A percentile compares a stretch with the other conserved stretches of the same genome.
phyloP scores from a whole-genome alignment of 208 protist species.

The Wallacemonas sp. region DNA sequence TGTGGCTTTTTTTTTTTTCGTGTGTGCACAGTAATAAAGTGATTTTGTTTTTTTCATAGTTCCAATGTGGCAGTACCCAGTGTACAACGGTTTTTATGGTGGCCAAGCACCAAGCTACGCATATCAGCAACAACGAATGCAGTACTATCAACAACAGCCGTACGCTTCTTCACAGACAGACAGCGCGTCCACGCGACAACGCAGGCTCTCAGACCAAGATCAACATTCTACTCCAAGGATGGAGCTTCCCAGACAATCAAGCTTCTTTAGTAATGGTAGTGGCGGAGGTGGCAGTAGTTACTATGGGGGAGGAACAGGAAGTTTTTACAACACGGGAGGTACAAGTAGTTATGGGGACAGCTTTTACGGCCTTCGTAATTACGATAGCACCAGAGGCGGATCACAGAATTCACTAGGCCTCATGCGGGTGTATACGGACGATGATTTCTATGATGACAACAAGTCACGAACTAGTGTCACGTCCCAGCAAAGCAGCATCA shows the following conservation, averaged over 20 bases:
- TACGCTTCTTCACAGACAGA: not conserved
- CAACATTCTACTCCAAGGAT: not conserved
- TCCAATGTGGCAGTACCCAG: slow-evolving; percentile 11
- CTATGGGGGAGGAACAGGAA: not conserved
- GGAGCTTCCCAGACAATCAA: not conserved
- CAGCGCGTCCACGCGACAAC: not conserved
- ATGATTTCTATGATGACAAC: slow-evolving; percentile 13
- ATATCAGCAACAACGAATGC: not conserved
- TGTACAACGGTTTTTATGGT: not conserved
- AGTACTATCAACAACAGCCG: not conserved
- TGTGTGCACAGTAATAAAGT: slow-evolving; percentile 9
- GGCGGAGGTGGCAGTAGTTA: not conserved
- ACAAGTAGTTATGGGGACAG: not conserved
- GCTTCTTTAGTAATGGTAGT: not conserved
- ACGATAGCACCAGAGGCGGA: not conserved
- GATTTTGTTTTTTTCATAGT: slow-evolving; percentile 6
- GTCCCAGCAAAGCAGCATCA: not conserved
- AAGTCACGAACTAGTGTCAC: not conserved
- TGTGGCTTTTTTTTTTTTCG: no score
- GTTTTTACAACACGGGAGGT: not conserved
- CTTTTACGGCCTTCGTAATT: not conserved
- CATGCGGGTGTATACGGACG: not conserved
- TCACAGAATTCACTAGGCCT: no score
- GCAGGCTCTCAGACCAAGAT: slow-evolving; percentile 1
- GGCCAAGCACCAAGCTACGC: not conserved